A percentile compares a stretch with the other conserved stretches of the same genome.
Evolutionary conservation across 192 early-diverging fungal species (phyloP).

Genomic region (Mortierella antarctica): DNA sequence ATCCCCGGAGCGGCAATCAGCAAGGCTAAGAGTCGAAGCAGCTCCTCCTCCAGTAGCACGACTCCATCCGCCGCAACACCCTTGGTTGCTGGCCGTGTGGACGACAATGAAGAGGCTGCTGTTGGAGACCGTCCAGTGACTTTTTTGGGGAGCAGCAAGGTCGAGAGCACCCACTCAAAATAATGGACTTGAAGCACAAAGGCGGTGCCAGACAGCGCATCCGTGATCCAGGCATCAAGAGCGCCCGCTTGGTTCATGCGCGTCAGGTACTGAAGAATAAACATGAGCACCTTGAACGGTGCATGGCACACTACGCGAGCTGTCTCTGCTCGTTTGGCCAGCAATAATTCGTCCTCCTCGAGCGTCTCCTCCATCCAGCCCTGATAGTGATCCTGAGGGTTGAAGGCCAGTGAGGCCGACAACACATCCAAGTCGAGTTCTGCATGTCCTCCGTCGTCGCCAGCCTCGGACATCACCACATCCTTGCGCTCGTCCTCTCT

Average conservation of each 20-base stretch:
- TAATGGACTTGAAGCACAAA: conserved; percentile 23
- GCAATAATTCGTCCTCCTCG: conserved; percentile 7
- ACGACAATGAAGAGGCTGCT: background rate
- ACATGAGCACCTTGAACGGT: conserved; percentile 33
- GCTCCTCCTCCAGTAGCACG: conserved; percentile 19
- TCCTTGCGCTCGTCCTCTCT: background rate
- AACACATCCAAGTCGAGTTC: background rate
- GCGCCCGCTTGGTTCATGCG: conserved; percentile 26
- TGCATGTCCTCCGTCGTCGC: background rate
- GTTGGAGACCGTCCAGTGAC: background rate
- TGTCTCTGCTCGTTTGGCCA: conserved; percentile 34
- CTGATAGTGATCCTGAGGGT: background rate
- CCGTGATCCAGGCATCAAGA: conserved; percentile 45
- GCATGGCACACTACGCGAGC: conserved; percentile 26
- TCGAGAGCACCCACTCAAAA: conserved; percentile 37
- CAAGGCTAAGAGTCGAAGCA: conserved; percentile 18
- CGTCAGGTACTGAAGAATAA: conserved; percentile 38
- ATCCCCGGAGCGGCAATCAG: conserved; percentile 22
- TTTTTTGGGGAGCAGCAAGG: background rate
- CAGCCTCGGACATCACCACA: background rate
- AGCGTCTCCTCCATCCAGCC: background rate
- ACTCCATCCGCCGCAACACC: background rate
- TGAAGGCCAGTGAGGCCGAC: too few species aligned
- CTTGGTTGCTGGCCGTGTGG: background rate
- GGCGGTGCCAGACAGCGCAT: conserved; percentile 33